Evolutionary conservation across 345 rosid genomes (phyloP), one percentile per base, ranked within the genome.

Genomic region (Arabis hirsuta): DNA sequence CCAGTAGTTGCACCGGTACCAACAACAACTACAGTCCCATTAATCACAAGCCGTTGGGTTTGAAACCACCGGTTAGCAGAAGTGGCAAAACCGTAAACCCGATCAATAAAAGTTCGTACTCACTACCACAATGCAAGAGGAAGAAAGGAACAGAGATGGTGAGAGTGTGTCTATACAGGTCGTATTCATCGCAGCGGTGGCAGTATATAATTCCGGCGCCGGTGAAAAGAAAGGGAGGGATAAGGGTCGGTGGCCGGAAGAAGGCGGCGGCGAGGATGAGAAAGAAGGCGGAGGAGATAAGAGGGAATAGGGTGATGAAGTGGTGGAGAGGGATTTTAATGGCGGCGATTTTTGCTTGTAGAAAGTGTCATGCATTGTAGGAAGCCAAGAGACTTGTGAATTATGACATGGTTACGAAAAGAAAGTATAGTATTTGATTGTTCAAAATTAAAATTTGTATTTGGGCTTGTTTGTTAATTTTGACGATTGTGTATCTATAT

Each of bases 281-380:
- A 47, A 74, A 67, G 57, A 68, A 68, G 76, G 42, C 51, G 9
- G 58, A 58, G 57, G 41, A 39, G 56, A 62, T 44, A 34, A 73
- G 69, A 29, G 73, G 43, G 19, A 61, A 64, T 44, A 65, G 47
- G 52, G 52, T 74, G 53, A 51, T 59, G 7, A 85, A 84, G 56
- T 34, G 82, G 47, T 86, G 91, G 72, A 69, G 77, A 79, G 88
- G 78, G 62, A 57, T 90, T 73, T 68, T 92, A 59, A 76, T 76
- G 77, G 82, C 84, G 9, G 79, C 87, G 53, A 58, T 86, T 62
- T 76, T 82, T 73, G 83, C 82, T 47, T 92, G 96, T 68, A 80
- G 84, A 78, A 82, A 83, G 54, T 92, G 96, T 42, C 98, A 92
- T 76, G 89, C 98, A 64, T 83, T 92, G 87, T 96, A 88, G 16